Evolutionary conservation across 1,284 basidiomycete species (phyloP), one percentile per base, ranked within the genome.

Genomic region (Papiliotrema terrestris): DNA sequence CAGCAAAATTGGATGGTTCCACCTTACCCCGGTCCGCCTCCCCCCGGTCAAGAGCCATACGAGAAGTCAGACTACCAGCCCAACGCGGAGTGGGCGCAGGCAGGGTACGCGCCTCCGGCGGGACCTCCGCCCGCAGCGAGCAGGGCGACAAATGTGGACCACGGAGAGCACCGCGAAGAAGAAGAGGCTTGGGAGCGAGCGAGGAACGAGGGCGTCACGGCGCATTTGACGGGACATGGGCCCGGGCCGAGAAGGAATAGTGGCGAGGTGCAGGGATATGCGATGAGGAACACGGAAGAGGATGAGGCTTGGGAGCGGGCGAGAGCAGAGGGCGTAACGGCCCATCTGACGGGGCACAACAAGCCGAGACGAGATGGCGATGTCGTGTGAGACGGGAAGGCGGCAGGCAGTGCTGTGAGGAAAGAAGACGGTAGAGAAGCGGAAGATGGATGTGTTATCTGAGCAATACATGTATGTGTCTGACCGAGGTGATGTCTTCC

Each of bases 121-220:
- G 67, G 67, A 17, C 54, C 65, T 1, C 64, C 66, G 3, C 62
- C 63, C 11, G 41, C 49, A 13, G 26, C 48, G 17, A 20, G 45
- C 37, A 49, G 47, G 17, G 37, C 41, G 13, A 51, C 29, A 43
- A 45, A 23, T 6, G 15, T 15, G 22, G 39, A 22, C 51, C 35
- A 29, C 19, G 45, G 6, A 8, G 17, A 15, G 29, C 41, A 47
- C 41, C 47, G 8, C 46, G 69, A 57, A 47, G 67, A 72, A 46
- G 72, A 74, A 13, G 70, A 72, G 26, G 72, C 72, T 11, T 74
- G 72, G 72, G 56, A 58, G n/a, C 47, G 66, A 35, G 70, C 72
- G 6, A 46, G 59, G 42, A 55, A 53, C 4, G 47, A 56, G 14
- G 72, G 70, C 8, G 65, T 66, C 17, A 74, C 72, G 2, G 72